These are phyloP conservation scores for Fusarium coffeatum DNA, from an alignment of 2,329 filamentous ascomycete species.

Conservation along the genomic window DNA sequence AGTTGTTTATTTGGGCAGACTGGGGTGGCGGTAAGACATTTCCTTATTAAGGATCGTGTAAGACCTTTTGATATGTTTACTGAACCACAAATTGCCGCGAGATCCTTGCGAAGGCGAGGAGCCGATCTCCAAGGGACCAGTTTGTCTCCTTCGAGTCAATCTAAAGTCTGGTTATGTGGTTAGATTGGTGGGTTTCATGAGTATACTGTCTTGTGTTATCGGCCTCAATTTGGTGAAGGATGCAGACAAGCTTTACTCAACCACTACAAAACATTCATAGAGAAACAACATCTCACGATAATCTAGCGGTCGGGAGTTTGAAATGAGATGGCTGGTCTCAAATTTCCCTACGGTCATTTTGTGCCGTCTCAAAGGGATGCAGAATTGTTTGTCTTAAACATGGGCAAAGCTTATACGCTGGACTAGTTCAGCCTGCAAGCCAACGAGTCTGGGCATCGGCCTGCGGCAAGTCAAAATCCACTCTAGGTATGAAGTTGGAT, in stretches of 20 bases:
- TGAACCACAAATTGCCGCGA: not conserved
- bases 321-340: not conserved
- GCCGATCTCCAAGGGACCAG: not conserved
- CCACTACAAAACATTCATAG: not conserved
- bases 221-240: not conserved
- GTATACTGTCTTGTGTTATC: too few relatives aligned
- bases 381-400: not conserved
- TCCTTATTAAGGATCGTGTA: not conserved
- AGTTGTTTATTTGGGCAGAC: constrained; percentile 13
- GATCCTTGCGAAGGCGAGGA: not conserved
- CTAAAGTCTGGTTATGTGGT: not conserved
- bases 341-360: not conserved
- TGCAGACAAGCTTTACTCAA: not conserved
- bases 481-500: not conserved
- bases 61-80: not conserved
- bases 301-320: not conserved
- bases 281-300: not conserved
- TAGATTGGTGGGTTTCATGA: not conserved
- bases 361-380: not conserved
- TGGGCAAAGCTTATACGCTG: constrained; percentile 11
- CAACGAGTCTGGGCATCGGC: constrained; percentile 24
- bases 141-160: too few relatives aligned
- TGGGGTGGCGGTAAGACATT: constrained; percentile 6
- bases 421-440: not conserved
- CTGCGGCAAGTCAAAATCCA: constrained; percentile 4